Base-by-base conservation (phyloP, 2,329 filamentous ascomycete genomes). In the Paecilomyces fulvus region DNA sequence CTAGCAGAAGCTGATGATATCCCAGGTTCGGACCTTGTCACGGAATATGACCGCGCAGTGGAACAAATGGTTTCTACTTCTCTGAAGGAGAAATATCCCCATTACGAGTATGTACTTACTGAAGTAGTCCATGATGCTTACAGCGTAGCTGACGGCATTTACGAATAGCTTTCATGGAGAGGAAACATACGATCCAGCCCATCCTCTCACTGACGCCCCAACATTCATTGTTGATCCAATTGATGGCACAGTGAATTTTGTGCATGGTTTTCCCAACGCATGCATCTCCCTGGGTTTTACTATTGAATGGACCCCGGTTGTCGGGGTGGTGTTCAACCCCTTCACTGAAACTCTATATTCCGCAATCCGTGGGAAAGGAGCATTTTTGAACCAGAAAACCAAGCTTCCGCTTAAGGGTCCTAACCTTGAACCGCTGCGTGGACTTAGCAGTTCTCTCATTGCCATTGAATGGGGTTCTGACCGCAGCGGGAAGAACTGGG, bases 161-260 rank as follows among this genome's bases (percentile, higher is more conserved):
- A 28, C 17, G 8, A 60, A 52, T 56, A 75, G 72, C 43, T 82
- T 82, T 66, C 79, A 83, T 69, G 80, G 81, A 60, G 81, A 83
- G 65, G 82, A 85, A 64, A 85, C 82, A 2, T 85, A 85, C 70
- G 72, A 79, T 51, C 77, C 80, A 1, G 77, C 79, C 30, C 75
- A 74, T 61, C 72, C 66, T n/a, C 73, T 86, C 50, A 80, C 77
- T 0, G 57, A 74, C 23, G 72, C 70, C 1, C 83, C 83, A 3
- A 85, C 83, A 2, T 85, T 86, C 70, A 76, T 85, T 57, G 78
- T 82, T 59, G 83, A 86, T 65, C 83, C 83, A 4, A 85, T 86
- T 53, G 83, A 86, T 67, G 83, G 83, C 53, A 86, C 83, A 2
- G 81, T 81, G 25, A 86, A 86, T 70, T 85, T 86, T 61, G 80